Percentiles rank a stretch among this genome's conserved stretches.
These are phyloP conservation scores for Diaporthe ilicicola DNA, from an alignment of 2,329 filamentous ascomycete species.

Conservation along the genomic window DNA sequence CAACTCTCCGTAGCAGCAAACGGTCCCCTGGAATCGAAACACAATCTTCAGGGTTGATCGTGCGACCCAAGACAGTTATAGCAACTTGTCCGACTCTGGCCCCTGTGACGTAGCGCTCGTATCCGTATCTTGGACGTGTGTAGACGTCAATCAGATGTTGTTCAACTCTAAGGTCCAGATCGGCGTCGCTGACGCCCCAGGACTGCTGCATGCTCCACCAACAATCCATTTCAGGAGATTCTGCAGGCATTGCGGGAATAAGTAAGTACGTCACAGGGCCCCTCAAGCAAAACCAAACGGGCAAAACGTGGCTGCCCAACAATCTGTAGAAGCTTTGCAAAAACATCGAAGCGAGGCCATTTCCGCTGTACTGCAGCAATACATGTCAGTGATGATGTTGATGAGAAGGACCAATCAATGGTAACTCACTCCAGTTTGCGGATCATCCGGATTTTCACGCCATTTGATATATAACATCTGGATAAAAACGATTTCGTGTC, in stretches of 20 bases:
- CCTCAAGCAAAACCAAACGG: background rate
- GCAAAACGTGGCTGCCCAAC: background rate
- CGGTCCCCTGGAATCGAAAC: background rate
- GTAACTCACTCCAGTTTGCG: background rate
- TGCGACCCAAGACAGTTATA: background rate
- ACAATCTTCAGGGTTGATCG: background rate
- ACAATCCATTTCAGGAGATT: background rate
- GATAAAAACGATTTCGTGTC: background rate
- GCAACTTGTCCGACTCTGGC: background rate
- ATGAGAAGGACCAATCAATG: background rate
- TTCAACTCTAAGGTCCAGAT: background rate
- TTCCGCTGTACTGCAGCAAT: background rate
- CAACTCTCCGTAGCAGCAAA: background rate
- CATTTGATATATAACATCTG: background rate
- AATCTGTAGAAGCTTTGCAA: background rate
- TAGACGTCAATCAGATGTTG: background rate
- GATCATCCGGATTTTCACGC: background rate
- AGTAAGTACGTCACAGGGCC: background rate
- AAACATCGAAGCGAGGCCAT: background rate
- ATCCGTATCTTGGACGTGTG: background rate
- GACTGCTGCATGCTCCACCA: background rate
- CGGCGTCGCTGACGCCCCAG: too few species aligned
- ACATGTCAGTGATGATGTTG: background rate
- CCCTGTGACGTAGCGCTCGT: background rate
- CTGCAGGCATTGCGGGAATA: background rate